Evolutionary conservation across 768 basidiomycete genomes (phyloP), one percentile per base, ranked within the genome.

Genomic region (Tulasnella sp.): DNA sequence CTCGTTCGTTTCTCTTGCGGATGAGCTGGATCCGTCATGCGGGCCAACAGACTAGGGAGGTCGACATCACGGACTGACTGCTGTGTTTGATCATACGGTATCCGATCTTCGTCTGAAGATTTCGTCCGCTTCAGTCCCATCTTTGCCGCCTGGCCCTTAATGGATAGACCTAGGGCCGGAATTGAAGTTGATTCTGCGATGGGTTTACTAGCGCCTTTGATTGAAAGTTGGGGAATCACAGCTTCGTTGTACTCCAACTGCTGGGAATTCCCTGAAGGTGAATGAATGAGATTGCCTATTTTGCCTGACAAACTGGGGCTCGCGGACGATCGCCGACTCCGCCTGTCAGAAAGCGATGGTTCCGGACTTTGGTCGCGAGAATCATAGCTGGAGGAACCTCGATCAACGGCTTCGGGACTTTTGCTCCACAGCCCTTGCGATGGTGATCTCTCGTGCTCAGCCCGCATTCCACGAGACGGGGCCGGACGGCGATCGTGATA

Each of bases 81-180:
- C 34, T 28, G 28, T 18, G 76, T 28, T 31, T 77, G 44, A 77
- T 9, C 76, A 41, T 40, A 3, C 22, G 2, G 24, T 31, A 40
- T 75, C 37, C 24, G 4, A 6, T 75, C 22, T 34, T 48, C 44
- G 5, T 40, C 41, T 11, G 34, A n/a, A 12, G 37, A 41, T 31
- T n/a, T 46, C 22, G 18, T 40, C 34, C 18, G 12, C n/a, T 7
- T 75, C 31, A 46, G n/a, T 75, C 73, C 40, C 73, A 75, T n/a
- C n/a, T 28, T 76, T 58, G 77, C 41, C 4, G 77, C 77, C 34
- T 58, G 77, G 22, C 77, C 77, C 58, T 78, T 78, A 50, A 78
- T 78, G 22, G 77, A 64, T 20, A 78, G 31, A 20, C 77, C 77
- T 8, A 58, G n/a, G 24, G 44, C 58, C n/a, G n/a, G 60, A 6